Evolutionary conservation across 306 rosid genomes (phyloP).

Genomic region (Rosa multiflora): DNA sequence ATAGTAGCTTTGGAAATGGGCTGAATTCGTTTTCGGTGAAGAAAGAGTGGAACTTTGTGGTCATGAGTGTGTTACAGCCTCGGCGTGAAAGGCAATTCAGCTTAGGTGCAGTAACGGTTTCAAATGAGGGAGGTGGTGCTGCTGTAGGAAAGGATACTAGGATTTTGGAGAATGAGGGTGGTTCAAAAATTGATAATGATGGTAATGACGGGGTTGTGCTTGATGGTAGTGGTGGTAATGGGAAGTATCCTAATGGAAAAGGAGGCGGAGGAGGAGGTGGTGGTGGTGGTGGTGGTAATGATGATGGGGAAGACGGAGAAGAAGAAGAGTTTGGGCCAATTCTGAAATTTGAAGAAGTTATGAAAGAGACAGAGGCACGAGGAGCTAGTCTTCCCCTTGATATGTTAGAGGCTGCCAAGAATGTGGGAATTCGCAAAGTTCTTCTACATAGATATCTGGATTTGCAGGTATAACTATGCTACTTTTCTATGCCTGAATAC

Average conservation of each 20-base stretch:
- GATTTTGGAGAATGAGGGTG: constrained; percentile 31
- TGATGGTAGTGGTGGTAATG: constrained; percentile 30
- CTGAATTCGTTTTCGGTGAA: constrained; percentile 10
- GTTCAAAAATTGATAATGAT: constrained; percentile 27
- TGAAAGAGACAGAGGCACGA: constrained; percentile 39
- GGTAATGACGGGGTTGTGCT: constrained; percentile 29
- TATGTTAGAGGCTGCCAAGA: constrained; percentile 54
- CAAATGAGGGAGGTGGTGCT: constrained; percentile 35
- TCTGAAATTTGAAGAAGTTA: constrained; percentile 46
- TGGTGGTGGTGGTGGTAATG: constrained; percentile 19
- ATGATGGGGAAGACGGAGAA: constrained; percentile 27
- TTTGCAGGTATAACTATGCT: constrained; percentile 37
- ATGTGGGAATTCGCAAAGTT: constrained; percentile 46
- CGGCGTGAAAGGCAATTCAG: constrained; percentile 39
- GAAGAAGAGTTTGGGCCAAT: constrained; percentile 48
- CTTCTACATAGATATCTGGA: constrained; percentile 47
- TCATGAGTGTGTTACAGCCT: constrained; percentile 44
- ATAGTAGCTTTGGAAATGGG: constrained; percentile 28
- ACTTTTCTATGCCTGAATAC: not conserved
- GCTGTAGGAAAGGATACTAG: constrained; percentile 29
- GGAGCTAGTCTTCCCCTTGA: constrained; percentile 48
- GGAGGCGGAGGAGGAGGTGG: constrained; percentile 19
- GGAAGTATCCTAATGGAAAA: constrained; percentile 17
- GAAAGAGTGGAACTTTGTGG: constrained; percentile 34
- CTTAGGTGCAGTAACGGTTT: constrained; percentile 33